Evolutionary conservation across 2,329 filamentous ascomycete genomes (phyloP).

Genomic region (Dactylellina sp.): DNA sequence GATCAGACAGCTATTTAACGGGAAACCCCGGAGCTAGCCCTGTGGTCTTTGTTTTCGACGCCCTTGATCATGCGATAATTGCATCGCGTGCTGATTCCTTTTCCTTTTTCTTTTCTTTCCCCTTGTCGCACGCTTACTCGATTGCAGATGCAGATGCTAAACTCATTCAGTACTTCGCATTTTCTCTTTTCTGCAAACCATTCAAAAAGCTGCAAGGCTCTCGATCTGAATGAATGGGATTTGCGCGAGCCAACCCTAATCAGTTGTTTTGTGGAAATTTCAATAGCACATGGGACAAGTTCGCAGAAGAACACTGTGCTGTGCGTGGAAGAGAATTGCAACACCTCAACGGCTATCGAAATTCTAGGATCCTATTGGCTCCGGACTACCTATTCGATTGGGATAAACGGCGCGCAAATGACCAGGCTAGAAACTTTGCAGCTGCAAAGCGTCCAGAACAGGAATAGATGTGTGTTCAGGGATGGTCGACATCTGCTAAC

Average conservation of each 20-base stretch:
- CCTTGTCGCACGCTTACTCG: background rate
- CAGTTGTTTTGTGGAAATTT: constrained; percentile 6
- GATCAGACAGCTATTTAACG: constrained; percentile 21
- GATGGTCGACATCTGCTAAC: constrained; percentile 29
- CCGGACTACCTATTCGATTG: background rate
- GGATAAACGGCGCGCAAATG: constrained; percentile 4
- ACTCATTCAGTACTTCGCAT: constrained; percentile 13
- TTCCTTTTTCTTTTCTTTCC: constrained; percentile 19
- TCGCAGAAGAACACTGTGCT: constrained; percentile 5
- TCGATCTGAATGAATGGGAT: background rate
- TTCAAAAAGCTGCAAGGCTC: constrained; percentile 7
- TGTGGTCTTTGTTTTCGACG: background rate
- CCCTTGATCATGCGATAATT: constrained; percentile 40
- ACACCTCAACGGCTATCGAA: constrained; percentile 31
- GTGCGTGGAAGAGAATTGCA: constrained; percentile 40
- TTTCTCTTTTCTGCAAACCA: background rate
- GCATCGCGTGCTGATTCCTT: constrained; percentile 18
- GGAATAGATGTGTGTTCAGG: constrained; percentile 33
- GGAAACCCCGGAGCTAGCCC: constrained; percentile 10
- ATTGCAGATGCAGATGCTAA: no score
- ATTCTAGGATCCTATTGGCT: constrained; percentile 42
- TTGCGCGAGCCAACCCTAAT: constrained; percentile 17
- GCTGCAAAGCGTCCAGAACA: constrained; percentile 51
- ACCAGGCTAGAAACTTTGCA: constrained; percentile 42
- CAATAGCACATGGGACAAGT: constrained; percentile 4